phyloP scores from a whole-genome alignment of 2,329 filamentous ascomycete genomes.

The Xylaria polymorpha region DNA sequence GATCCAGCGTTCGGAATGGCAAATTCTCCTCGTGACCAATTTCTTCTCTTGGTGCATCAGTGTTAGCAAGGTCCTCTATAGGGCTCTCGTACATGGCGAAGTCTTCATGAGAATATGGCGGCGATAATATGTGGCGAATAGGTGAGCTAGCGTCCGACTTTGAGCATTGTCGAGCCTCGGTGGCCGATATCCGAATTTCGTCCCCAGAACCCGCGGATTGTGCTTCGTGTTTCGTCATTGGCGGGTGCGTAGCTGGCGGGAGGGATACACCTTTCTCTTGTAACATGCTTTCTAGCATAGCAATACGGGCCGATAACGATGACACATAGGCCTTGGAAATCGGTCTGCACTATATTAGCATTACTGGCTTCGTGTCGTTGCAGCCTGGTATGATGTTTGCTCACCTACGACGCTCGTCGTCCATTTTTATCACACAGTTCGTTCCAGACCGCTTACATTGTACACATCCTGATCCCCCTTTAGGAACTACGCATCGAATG shows the following conservation, averaged over 20 bases:
- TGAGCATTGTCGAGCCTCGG: constrained; percentile 20
- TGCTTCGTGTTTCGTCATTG: constrained; percentile 37
- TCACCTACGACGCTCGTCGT: constrained; percentile 42
- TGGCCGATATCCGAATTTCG: constrained; percentile 17
- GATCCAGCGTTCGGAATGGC: constrained; percentile 13
- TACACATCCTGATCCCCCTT: constrained; percentile 35
- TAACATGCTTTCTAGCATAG: constrained; percentile 39
- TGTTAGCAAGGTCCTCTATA: constrained; percentile 21
- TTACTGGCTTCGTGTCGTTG: background rate
- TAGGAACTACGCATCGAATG: constrained; percentile 41
- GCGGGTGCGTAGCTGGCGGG: constrained; percentile 36
- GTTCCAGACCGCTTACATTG: constrained; percentile 39
- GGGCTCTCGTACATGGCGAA: constrained; percentile 34
- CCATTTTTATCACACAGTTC: constrained; percentile 41
- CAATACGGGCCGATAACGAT: constrained; percentile 38
- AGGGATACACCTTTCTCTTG: constrained; percentile 32
- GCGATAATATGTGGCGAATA: constrained; percentile 34
- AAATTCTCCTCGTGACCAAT: constrained; percentile 9
- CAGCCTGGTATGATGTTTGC: background rate
- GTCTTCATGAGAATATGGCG: constrained; percentile 39
- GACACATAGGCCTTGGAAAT: constrained; percentile 41
- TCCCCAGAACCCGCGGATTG: constrained; percentile 28
- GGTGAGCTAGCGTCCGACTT: constrained; percentile 30
- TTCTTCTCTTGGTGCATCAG: constrained; percentile 14
- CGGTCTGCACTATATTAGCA: constrained; percentile 31